phyloP scores from a whole-genome alignment of 257 asterid species.

The Paraleonurus japonicus region DNA sequence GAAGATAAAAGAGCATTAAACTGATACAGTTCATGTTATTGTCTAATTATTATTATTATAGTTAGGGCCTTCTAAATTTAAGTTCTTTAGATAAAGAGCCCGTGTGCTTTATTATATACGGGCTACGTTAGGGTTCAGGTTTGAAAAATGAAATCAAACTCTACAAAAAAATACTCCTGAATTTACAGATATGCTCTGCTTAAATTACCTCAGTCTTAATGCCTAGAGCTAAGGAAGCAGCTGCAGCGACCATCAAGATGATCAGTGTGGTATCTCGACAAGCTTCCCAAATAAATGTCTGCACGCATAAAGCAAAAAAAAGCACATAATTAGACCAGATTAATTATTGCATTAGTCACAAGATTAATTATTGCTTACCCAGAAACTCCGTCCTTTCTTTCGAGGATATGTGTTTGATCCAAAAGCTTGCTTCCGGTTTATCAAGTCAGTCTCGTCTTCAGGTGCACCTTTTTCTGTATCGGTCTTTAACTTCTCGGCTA shows the following conservation, averaged over 20 bases:
- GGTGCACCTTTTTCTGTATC: conserved; percentile 62
- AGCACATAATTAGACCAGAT: conserved; percentile 10
- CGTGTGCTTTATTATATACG: neutral
- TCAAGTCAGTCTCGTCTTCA: conserved; percentile 69
- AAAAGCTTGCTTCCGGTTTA: conserved; percentile 62
- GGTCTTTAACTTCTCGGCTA: conserved; percentile 65
- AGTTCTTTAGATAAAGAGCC: neutral
- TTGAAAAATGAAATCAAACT: conserved; percentile 3
- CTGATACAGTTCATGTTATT: neutral
- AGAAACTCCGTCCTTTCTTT: conserved; percentile 86
- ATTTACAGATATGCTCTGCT: neutral
- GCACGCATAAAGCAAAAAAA: conserved; percentile 22
- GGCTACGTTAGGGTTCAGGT: too few relatives aligned
- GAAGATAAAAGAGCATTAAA: too few relatives aligned
- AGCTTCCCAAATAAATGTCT: conserved; percentile 95
- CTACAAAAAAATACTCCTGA: neutral
- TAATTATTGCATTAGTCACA: neutral
- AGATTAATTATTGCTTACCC: conserved; percentile 48
- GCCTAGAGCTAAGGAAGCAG: conserved; percentile 94
- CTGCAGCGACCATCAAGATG: conserved; percentile 97
- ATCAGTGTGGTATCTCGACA: conserved; percentile 87
- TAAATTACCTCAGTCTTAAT: conserved; percentile 83
- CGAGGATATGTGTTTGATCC: conserved; percentile 96
- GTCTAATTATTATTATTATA: neutral
- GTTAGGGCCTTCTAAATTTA: neutral